Percentiles rank a stretch among this genome's conserved stretches.
Conservation (phyloP, 2,329 filamentous ascomycete species). For the Pseudohalonectria lignicola region DNA sequence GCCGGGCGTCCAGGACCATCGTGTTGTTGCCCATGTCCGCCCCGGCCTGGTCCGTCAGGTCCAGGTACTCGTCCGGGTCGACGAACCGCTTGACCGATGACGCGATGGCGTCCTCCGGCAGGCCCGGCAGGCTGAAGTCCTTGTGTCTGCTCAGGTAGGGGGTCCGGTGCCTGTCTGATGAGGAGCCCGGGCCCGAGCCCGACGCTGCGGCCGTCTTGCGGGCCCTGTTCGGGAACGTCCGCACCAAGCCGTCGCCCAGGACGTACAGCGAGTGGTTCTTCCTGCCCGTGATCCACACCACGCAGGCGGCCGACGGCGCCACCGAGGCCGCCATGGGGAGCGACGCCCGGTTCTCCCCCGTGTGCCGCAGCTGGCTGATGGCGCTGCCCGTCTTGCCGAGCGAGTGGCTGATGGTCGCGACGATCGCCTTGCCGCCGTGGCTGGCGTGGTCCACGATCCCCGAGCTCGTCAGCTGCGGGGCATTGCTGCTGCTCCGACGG, state of each 20-base stretch:
- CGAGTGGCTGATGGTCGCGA: constrained; percentile 63
- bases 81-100: constrained; percentile 44
- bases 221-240: constrained; percentile 51
- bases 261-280: constrained; percentile 53
- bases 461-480: constrained; percentile 25
- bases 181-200: no score
- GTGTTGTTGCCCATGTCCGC: constrained; percentile 45
- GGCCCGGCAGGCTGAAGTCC: constrained; percentile 55
- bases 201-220: constrained; percentile 34
- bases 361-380: constrained; percentile 62
- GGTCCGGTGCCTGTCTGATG: constrained; percentile 37
- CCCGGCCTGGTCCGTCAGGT: constrained; percentile 39
- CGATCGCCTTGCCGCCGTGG: constrained; percentile 61
- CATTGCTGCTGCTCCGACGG: constrained; percentile 36
- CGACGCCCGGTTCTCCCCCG: constrained; percentile 63
- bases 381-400: constrained; percentile 62
- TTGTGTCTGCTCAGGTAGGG: constrained; percentile 47
- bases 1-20: constrained; percentile 33
- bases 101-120: constrained; percentile 49
- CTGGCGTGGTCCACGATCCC: constrained; percentile 50
- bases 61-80: constrained; percentile 44
- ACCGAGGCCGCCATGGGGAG: constrained; percentile 47
- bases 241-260: constrained; percentile 53
- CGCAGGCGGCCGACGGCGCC: constrained; percentile 46
- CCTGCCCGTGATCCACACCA: constrained; percentile 54